These are phyloP conservation scores for Plasmodium adleri DNA, from an alignment of 169 alveolate genomes.

Conservation along the genomic window DNA sequence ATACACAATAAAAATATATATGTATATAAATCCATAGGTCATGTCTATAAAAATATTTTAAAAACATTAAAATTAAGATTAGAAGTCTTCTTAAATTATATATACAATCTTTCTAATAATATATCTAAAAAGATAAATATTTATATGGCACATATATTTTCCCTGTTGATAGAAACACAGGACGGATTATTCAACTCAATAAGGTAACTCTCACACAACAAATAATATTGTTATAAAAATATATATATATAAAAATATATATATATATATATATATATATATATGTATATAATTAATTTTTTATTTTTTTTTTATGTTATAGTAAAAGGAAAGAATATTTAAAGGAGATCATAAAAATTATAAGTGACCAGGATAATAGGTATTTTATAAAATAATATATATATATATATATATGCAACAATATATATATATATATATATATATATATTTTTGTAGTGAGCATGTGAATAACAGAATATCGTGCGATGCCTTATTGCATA, in stretches of 20 bases:
- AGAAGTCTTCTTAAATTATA: constrained; percentile 25
- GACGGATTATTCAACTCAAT: too few relatives aligned
- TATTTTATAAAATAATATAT: background rate
- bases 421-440: background rate
- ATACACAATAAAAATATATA: too few relatives aligned
- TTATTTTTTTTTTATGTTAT: background rate
- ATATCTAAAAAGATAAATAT: background rate
- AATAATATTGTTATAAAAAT: too few relatives aligned
- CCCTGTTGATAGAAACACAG: background rate
- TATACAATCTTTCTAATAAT: constrained; percentile 7
- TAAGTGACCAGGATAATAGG: background rate
- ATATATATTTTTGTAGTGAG: background rate
- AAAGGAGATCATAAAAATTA: background rate
- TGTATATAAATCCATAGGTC: background rate
- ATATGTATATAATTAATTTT: background rate
- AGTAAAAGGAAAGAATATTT: constrained; percentile 9
- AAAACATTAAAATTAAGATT: constrained; percentile 5
- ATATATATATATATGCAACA: background rate
- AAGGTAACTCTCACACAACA: too few relatives aligned
- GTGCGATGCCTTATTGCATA: too few relatives aligned
- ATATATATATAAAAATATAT: too few relatives aligned
- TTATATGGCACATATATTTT: background rate
- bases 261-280: too few relatives aligned
- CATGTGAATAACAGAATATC: too few relatives aligned
- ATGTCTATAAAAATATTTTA: background rate